Base-by-base conservation (phyloP, 2,329 filamentous ascomycete species). In the Tolypocladium capitatum region DNA sequence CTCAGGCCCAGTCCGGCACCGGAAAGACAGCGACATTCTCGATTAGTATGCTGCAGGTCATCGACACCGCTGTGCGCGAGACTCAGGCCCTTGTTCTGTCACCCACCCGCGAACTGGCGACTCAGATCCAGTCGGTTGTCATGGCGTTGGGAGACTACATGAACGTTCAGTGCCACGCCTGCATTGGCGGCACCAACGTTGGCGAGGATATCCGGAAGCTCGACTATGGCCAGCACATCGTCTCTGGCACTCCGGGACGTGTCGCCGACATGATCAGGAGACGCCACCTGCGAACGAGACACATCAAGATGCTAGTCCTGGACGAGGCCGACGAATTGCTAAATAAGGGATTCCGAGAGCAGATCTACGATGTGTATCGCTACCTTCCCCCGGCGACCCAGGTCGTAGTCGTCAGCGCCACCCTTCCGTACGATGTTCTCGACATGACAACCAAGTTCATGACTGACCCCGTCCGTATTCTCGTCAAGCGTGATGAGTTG, bases 61-160 rank as follows among this genome's bases (percentile, higher is more conserved):
- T 96, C 69, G 89, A 95, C 63, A 94, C 90, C 8, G 87, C 86
- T 36, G 84, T 95, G 47, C 84, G 89, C 59, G 87, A 95, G 70
- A 92, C 87, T 34, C 90, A 96, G 73, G 92, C 92, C 5, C 81
- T 98, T 41, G 90, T 98, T 10, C 80, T 98, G 9, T 96, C 92
- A 4, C 92, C 92, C 2, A 97, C 91, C 20, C 88, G 92, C 63
- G 92, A 98, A 76, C 75, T 98, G 55, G 92, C 92, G 42, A 96
- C 91, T 28, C 92, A 98, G 70, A 98, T 98, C 55, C 92, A 98
- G 70, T 95, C 88, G 33, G 92, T 98, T 50, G 86, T 98, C 58
- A 94, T 97, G 82, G 92, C 92, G n/a, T 80, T 98, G n/a, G 92
- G 92, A 55, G 92, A 98, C 69, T 98, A 96, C 75, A 97, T 98